A percentile compares a stretch with the other conserved stretches of the same genome.
phyloP scores from a whole-genome alignment of 2,329 filamentous ascomycete species.

The Tolypocladium guangdongense region DNA sequence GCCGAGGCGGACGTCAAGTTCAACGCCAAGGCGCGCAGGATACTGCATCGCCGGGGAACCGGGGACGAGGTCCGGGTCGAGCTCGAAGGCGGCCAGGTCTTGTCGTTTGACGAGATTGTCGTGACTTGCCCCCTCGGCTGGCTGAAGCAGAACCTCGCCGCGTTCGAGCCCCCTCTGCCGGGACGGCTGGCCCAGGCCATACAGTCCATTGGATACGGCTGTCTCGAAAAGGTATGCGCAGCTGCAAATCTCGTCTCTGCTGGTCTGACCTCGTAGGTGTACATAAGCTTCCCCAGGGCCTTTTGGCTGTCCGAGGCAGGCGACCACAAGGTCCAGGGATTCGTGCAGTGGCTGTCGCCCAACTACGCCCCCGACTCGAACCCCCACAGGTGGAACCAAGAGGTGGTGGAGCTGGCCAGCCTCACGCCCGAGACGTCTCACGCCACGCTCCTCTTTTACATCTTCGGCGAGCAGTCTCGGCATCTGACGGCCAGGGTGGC shows the following conservation, averaged over 20 bases:
- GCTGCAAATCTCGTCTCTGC: neutral
- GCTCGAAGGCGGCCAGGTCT: slow-evolving; percentile 29
- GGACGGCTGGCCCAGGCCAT: slow-evolving; percentile 48
- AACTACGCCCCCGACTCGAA: slow-evolving; percentile 53
- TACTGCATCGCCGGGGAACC: slow-evolving; percentile 20
- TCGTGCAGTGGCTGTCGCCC: slow-evolving; percentile 67
- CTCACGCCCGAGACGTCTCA: slow-evolving; percentile 50
- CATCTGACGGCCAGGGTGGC: slow-evolving; percentile 38
- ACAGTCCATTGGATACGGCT: slow-evolving; percentile 55
- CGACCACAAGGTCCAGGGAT: slow-evolving; percentile 44
- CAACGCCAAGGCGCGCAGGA: slow-evolving; percentile 33
- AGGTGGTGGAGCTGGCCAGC: slow-evolving; percentile 65
- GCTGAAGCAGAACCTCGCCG: slow-evolving; percentile 47
- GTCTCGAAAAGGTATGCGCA: slow-evolving; percentile 52
- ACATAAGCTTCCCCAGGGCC: slow-evolving; percentile 60
- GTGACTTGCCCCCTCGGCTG: slow-evolving; percentile 59
- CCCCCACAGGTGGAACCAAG: slow-evolving; percentile 58
- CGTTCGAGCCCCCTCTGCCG: slow-evolving; percentile 52
- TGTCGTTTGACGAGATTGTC: slow-evolving; percentile 57
- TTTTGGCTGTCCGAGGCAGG: slow-evolving; percentile 54
- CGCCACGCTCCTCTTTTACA: slow-evolving; percentile 79
- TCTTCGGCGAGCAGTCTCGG: slow-evolving; percentile 50
- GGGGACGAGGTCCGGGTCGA: slow-evolving; percentile 30
- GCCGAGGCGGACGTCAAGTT: slow-evolving; percentile 43
- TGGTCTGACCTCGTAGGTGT: slow-evolving; percentile 26